Evolutionary conservation across 208 protist species (phyloP).

Genomic region (Leishmania martiniquensis): DNA sequence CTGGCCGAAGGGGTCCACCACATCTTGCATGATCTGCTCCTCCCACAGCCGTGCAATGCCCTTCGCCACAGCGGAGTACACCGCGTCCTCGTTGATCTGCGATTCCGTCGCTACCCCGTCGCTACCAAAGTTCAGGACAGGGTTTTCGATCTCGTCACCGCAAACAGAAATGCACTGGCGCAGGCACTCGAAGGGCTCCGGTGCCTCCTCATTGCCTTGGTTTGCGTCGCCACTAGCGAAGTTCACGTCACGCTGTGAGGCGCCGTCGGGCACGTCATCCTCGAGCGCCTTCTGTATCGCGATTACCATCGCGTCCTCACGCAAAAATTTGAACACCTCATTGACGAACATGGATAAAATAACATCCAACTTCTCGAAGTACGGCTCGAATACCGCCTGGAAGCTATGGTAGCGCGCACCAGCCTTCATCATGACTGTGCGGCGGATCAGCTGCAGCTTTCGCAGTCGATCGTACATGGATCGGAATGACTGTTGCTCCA

Average conservation of each 20-base stretch:
- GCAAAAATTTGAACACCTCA: constrained; percentile 64
- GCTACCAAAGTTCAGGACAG: constrained; percentile 55
- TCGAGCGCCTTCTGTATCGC: constrained; percentile 81
- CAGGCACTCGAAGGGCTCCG: constrained; percentile 61
- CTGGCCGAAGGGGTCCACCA: constrained; percentile 73
- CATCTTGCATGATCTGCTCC: constrained; percentile 85
- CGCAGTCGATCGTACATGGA: constrained; percentile 68
- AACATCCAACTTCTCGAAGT: constrained; percentile 86
- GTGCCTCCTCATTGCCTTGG: constrained; percentile 23
- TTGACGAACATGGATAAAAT: constrained; percentile 72
- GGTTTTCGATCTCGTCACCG: constrained; percentile 55
- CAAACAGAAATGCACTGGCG: constrained; percentile 82
- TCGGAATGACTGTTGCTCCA: constrained; percentile 64
- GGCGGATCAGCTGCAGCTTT: constrained; percentile 73
- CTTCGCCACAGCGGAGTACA: constrained; percentile 53
- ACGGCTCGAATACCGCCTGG: constrained; percentile 82
- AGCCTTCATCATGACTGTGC: constrained; percentile 68
- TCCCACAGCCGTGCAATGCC: constrained; percentile 74
- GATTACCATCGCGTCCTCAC: constrained; percentile 68
- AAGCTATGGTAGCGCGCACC: constrained; percentile 60
- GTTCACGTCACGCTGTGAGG: not conserved
- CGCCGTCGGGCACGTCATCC: constrained; percentile 38
- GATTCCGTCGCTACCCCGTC: constrained; percentile 58
- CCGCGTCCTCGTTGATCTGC: constrained; percentile 59
- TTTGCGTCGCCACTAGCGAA: not conserved